Evolutionary conservation across 805 yeast genomes (phyloP), one percentile per base, ranked within the genome.

Genomic region (Pichia sporocuriosa): DNA sequence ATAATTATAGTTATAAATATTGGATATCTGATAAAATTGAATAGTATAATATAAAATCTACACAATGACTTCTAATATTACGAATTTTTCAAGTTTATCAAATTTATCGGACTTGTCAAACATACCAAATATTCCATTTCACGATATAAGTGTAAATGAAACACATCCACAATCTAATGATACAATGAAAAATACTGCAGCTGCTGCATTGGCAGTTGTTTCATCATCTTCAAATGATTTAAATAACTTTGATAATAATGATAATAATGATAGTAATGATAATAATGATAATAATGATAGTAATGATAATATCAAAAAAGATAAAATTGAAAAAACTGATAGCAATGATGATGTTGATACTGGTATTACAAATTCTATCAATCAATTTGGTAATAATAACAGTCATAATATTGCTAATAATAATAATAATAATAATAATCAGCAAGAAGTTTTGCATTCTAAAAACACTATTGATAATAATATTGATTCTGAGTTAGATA

Each of bases 131-230:
- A 26, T 26, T 26, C 29, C 9, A 26, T n/a, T n/a, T n/a, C n/a
- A n/a, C n/a, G n/a, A n/a, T n/a, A n/a, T n/a, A n/a, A n/a, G n/a
- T n/a, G n/a, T n/a, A n/a, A n/a, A n/a, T n/a, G n/a, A n/a, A n/a
- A n/a, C n/a, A n/a, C n/a, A n/a, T n/a, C n/a, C n/a, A n/a, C n/a
- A n/a, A n/a, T n/a, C n/a, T 17, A 19, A 17, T 21, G 29, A 34
- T 25, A 27, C 37, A 17, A n/a, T 34, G 26, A 23, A 30, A 23
- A 41, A 19, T 22, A 25, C 45, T 21, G 36, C 48, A 6, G 45
- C 40, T 24, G 46, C 43, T 10, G 40, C 44, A 12, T 30, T 35
- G n/a, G 42, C 46, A 6, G 38, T 37, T 10, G 39, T 24, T 13
- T 15, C 23, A n/a, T 37, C 35, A n/a, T 23, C 33, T 15, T 17